These are phyloP conservation scores for Termitomyces titanicus DNA, from an alignment of 768 basidiomycete species.

Conservation along the genomic window DNA sequence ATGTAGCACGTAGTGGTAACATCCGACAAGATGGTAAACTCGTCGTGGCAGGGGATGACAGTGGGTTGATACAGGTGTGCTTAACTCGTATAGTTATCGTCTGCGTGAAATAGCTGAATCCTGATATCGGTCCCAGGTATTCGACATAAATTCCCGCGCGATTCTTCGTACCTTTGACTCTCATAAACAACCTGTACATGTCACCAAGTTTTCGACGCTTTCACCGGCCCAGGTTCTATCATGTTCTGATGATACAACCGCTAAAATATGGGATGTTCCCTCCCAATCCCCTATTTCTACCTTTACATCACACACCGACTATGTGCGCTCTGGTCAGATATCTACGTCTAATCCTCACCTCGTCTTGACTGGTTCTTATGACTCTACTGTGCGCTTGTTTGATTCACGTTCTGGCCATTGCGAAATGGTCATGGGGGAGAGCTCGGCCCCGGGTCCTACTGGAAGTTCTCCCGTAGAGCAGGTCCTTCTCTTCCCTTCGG, in stretches of 20 bases:
- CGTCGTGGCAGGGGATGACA: conserved; percentile 92
- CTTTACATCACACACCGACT: conserved; percentile 88
- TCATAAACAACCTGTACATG: conserved; percentile 96
- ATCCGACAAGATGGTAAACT: conserved; percentile 94
- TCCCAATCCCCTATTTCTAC: conserved; percentile 77
- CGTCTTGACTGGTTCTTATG: conserved; percentile 92
- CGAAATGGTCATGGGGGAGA: conserved; percentile 75
- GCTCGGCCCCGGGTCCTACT: conserved; percentile 24
- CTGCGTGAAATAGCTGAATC: neutral
- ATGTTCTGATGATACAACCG: conserved; percentile 94
- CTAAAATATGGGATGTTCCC: conserved; percentile 92
- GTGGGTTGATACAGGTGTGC: conserved; percentile 75
- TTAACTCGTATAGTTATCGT: conserved; percentile 7
- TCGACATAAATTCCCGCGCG: conserved; percentile 91
- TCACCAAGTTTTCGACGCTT: conserved; percentile 85
- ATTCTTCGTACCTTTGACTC: conserved; percentile 89
- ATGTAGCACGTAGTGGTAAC: conserved; percentile 84
- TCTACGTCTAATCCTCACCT: conserved; percentile 80
- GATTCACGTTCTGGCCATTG: conserved; percentile 81
- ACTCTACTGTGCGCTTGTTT: conserved; percentile 84
- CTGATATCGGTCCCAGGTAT: conserved; percentile 50
- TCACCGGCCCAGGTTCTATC: conserved; percentile 84
- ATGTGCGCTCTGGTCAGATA: conserved; percentile 91
- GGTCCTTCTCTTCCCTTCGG: conserved; percentile 89
- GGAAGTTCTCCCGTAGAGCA: conserved; percentile 78